Conservation (phyloP, 371 early-diverging fungal species). For the Mucor piriformis region DNA sequence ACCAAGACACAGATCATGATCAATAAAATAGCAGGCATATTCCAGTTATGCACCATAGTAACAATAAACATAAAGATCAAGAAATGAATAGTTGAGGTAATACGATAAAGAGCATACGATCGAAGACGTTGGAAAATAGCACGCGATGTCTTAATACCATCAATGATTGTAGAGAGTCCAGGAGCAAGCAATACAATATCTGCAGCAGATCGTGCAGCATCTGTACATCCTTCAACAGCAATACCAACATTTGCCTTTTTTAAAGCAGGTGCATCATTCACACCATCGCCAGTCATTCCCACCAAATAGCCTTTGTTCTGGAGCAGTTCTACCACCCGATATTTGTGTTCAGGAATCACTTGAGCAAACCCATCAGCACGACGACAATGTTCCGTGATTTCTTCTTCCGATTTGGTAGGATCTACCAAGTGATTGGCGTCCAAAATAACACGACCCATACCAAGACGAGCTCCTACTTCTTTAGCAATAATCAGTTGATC, state of each 20-base stretch:
- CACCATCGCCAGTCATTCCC: constrained; percentile 87
- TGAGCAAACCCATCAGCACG: constrained; percentile 86
- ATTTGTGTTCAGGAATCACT: constrained; percentile 78
- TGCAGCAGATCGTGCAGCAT: constrained; percentile 95
- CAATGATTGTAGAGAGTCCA: constrained; percentile 87
- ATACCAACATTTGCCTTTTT: constrained; percentile 90
- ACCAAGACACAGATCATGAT: constrained; percentile 84
- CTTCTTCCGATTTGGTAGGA: constrained; percentile 58
- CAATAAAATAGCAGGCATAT: constrained; percentile 79
- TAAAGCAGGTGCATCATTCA: constrained; percentile 90
- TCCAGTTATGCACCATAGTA: constrained; percentile 78
- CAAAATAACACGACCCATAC: constrained; percentile 72
- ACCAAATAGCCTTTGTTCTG: constrained; percentile 72
- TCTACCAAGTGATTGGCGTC: constrained; percentile 74
- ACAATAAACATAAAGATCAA: constrained; percentile 91
- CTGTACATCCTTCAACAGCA: constrained; percentile 88
- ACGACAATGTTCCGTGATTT: constrained; percentile 63
- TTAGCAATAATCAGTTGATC: constrained; percentile 79
- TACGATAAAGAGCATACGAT: constrained; percentile 91
- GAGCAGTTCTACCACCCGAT: constrained; percentile 73
- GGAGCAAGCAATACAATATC: constrained; percentile 92
- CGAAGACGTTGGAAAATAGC: constrained; percentile 94
- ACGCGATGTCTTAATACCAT: constrained; percentile 82
- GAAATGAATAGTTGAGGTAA: constrained; percentile 92
- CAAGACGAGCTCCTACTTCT: constrained; percentile 77